phyloP scores from a whole-genome alignment of 441 rosid species.

The Euphorbia celastroides region DNA sequence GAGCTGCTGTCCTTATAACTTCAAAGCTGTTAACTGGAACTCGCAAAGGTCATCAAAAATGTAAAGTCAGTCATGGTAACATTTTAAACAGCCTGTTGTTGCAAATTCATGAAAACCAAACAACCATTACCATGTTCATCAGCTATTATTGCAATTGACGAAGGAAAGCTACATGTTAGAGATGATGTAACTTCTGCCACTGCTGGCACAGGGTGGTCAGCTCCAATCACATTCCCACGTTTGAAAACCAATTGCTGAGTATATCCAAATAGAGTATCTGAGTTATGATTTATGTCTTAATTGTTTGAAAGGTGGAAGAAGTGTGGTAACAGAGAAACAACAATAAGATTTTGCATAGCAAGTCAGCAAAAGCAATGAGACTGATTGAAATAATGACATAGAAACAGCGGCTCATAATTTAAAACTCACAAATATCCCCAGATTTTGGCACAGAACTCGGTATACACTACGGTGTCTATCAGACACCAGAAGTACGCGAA shows the following conservation, averaged over 20 bases:
- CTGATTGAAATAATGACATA: background rate
- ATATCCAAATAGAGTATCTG: slow-evolving; percentile 25
- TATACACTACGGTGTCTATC: slow-evolving; percentile 38
- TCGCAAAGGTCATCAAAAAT: slow-evolving; percentile 7
- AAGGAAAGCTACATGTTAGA: slow-evolving; percentile 68
- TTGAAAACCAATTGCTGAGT: slow-evolving; percentile 63
- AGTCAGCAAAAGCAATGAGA: background rate
- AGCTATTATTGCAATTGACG: slow-evolving; percentile 64
- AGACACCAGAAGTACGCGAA: slow-evolving; percentile 39
- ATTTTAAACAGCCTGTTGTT: background rate
- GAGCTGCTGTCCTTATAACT: slow-evolving; percentile 51
- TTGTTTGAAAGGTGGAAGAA: slow-evolving; percentile 5
- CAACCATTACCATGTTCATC: slow-evolving; percentile 77
- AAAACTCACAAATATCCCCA: slow-evolving; percentile 70
- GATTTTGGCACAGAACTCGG: slow-evolving; percentile 56
- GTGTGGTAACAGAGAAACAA: background rate
- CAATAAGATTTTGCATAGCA: background rate
- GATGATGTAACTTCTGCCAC: slow-evolving; percentile 57
- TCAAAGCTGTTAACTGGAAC: slow-evolving; percentile 66
- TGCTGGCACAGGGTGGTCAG: slow-evolving; percentile 75
- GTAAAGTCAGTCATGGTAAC: slow-evolving; percentile 9
- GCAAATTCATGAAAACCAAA: slow-evolving; percentile 6
- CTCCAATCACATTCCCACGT: slow-evolving; percentile 86
- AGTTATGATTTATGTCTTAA: slow-evolving; percentile 15
- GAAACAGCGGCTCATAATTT: background rate